phyloP scores from a whole-genome alignment of 2,329 filamentous ascomycete species.

The Ilyonectria robusta region DNA sequence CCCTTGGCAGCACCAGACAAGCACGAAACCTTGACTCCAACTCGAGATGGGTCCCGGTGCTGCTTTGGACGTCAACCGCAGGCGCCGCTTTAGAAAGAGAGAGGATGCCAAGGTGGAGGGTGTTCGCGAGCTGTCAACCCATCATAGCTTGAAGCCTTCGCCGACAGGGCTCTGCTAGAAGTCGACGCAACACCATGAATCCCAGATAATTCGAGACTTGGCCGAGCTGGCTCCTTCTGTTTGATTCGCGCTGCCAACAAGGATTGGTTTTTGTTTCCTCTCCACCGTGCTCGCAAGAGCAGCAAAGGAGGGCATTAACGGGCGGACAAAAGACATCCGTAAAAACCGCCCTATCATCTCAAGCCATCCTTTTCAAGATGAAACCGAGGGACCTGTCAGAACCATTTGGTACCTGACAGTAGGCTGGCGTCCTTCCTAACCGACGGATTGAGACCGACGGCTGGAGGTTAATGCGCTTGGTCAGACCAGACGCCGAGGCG shows the following conservation, averaged over 20 bases:
- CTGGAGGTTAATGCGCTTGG: constrained; percentile 71
- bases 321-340: constrained; percentile 95
- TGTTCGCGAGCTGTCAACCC: constrained; percentile 34
- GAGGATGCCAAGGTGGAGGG: constrained; percentile 29
- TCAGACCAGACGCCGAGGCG: constrained; percentile 61
- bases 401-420: constrained; percentile 48
- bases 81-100: constrained; percentile 16
- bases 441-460: constrained; percentile 60
- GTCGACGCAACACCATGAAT: constrained; percentile 35
- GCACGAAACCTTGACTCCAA: constrained; percentile 95
- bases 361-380: constrained; percentile 55
- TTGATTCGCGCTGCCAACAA: constrained; percentile 85
- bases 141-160: constrained; percentile 39
- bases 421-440: constrained; percentile 65
- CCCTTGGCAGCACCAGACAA: constrained; percentile 73
- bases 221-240: constrained; percentile 74
- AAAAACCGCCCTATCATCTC: constrained; percentile 87
- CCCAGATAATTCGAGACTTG: constrained; percentile 27
- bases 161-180: constrained; percentile 29
- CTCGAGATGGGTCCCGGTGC: constrained; percentile 86
- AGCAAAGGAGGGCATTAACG: constrained; percentile 73
- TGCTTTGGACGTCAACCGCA: constrained; percentile 42
- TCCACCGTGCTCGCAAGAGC: constrained; percentile 60
- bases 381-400: constrained; percentile 61
- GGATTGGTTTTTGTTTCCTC: constrained; percentile 97